Conservation (phyloP, 495 filamentous ascomycete genomes). For the Viridothelium virens region DNA sequence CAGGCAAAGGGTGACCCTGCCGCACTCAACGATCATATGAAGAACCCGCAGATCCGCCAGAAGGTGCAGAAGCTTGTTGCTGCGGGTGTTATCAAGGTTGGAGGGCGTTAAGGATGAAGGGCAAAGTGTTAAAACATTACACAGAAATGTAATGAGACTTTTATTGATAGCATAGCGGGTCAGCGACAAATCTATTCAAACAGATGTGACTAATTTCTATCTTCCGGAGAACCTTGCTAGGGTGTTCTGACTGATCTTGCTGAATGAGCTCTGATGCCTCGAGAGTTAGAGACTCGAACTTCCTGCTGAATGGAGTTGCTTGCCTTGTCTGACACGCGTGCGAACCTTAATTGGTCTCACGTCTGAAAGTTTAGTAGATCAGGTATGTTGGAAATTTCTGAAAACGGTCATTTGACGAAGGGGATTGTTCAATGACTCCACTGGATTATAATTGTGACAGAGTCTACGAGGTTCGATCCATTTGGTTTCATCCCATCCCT, state of each 20-base stretch:
- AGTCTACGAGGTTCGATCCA: background rate
- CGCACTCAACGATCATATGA: conserved; percentile 93
- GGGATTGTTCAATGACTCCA: no score
- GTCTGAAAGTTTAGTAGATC: no score
- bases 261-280: no score
- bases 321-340: no score
- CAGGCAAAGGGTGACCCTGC: conserved; percentile 91
- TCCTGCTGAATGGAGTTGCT: no score
- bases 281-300: no score
- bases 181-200: background rate
- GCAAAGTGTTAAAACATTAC: background rate
- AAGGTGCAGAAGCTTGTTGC: conserved; percentile 91
- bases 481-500: background rate
- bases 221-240: no score
- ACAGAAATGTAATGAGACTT: conserved; percentile 1
- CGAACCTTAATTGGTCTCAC: no score
- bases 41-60: conserved; percentile 69
- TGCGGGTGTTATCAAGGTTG: conserved; percentile 83
- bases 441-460: no score
- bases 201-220: background rate
- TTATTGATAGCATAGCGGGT: conserved; percentile 8
- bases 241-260: no score
- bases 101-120: conserved; percentile 37
- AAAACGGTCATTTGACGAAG: no score
- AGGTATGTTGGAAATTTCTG: no score